phyloP scores from a whole-genome alignment of 352 stramenopile genomes.

The Lagenidium sp. region DNA sequence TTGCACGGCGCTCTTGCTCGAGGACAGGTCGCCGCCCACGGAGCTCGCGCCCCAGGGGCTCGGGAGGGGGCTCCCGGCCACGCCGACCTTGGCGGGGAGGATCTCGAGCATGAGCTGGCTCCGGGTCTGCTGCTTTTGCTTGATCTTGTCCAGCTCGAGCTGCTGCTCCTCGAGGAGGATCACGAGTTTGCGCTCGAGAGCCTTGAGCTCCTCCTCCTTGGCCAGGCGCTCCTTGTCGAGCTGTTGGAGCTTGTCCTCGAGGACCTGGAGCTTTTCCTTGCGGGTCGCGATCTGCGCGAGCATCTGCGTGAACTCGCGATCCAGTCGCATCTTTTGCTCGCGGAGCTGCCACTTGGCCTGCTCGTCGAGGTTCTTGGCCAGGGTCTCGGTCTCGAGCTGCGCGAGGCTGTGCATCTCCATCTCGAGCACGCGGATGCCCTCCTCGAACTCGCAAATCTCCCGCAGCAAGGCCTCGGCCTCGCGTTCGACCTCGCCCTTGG shows the following conservation, averaged over 20 bases:
- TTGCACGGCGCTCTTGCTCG: constrained; percentile 7
- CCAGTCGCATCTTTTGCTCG: constrained; percentile 92
- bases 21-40: background rate
- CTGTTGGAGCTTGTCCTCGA: constrained; percentile 83
- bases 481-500: constrained; percentile 86
- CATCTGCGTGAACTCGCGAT: constrained; percentile 93
- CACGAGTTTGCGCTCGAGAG: constrained; percentile 91
- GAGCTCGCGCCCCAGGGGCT: constrained; percentile 11
- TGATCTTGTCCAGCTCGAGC: constrained; percentile 78
- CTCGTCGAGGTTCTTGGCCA: constrained; percentile 72
- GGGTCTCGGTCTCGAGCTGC: constrained; percentile 86
- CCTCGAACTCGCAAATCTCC: constrained; percentile 93
- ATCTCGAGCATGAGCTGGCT: constrained; percentile 45
- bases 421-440: constrained; percentile 86
- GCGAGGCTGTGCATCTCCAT: constrained; percentile 90
- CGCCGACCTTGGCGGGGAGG: constrained; percentile 8
- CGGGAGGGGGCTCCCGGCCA: background rate
- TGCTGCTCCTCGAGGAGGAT: constrained; percentile 94
- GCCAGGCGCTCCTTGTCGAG: constrained; percentile 81
- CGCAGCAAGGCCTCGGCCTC: constrained; percentile 83
- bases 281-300: constrained; percentile 89
- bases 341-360: constrained; percentile 77
- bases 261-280: constrained; percentile 78
- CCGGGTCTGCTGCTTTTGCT: constrained; percentile 35
- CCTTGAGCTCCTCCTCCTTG: constrained; percentile 92